Conservation (phyloP, 495 filamentous ascomycete species). For the Neurospora sp. region DNA sequence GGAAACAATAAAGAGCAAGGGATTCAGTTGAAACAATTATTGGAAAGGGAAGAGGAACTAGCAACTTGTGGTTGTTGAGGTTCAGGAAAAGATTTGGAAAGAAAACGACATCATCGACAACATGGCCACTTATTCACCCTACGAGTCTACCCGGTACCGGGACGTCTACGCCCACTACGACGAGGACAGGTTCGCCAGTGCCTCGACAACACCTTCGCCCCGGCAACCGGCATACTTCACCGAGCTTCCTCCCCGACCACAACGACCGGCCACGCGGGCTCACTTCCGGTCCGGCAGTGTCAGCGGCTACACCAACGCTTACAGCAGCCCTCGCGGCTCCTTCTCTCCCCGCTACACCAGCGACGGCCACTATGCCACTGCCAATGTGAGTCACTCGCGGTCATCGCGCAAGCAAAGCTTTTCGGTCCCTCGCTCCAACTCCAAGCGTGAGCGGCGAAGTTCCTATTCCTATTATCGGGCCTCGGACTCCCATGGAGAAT, state of each 20-base stretch:
- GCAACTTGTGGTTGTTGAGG: slow-evolving; percentile 4
- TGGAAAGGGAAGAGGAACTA: slow-evolving; percentile 10
- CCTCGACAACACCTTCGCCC: slow-evolving; percentile 42
- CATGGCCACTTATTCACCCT: slow-evolving; percentile 39
- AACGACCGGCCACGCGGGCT: slow-evolving; percentile 36
- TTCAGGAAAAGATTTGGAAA: slow-evolving; percentile 16
- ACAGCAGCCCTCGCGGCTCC: slow-evolving; percentile 25
- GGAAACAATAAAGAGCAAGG: slow-evolving; percentile 10
- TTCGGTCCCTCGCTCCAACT: slow-evolving; percentile 30
- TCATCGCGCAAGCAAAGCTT: slow-evolving; percentile 40
- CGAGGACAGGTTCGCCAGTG: slow-evolving; percentile 32
- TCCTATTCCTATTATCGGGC: slow-evolving; percentile 45
- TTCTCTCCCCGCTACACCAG: slow-evolving; percentile 42
- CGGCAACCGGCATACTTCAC: slow-evolving; percentile 33
- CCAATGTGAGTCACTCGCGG: slow-evolving; percentile 42
- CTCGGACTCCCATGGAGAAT: slow-evolving; percentile 43
- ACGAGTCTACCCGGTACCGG: slow-evolving; percentile 31
- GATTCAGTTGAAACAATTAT: slow-evolving; percentile 2
- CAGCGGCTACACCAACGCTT: slow-evolving; percentile 13
- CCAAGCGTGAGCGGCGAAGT: slow-evolving; percentile 37
- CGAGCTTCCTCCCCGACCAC: slow-evolving; percentile 25
- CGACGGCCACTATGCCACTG: slow-evolving; percentile 47
- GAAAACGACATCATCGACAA: slow-evolving; percentile 22
- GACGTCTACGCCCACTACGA: slow-evolving; percentile 27
- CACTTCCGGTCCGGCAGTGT: slow-evolving; percentile 35